Conservation (phyloP, 2,329 filamentous ascomycete genomes). For the Blastomyces percursus region DNA sequence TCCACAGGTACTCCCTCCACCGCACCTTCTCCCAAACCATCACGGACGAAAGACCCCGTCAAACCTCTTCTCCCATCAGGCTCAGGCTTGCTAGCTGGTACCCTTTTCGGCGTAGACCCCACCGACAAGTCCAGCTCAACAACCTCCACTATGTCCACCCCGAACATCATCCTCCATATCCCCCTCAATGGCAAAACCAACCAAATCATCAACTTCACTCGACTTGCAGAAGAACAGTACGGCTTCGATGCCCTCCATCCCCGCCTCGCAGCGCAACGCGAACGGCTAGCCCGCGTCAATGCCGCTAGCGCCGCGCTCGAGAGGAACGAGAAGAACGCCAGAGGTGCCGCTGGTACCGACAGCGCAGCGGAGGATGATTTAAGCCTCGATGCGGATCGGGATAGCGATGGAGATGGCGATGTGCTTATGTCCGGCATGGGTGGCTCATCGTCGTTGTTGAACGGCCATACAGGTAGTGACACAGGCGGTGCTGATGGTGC, state of each 20-base stretch:
- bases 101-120: constrained; percentile 46
- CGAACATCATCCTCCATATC: constrained; percentile 75
- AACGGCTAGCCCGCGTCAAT: constrained; percentile 76
- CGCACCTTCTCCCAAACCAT: constrained; percentile 45
- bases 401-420: constrained; percentile 43
- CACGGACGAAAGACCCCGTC: constrained; percentile 43
- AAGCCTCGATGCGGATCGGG: constrained; percentile 78
- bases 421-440: constrained; percentile 31
- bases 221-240: constrained; percentile 84
- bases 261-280: constrained; percentile 74
- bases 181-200: constrained; percentile 71
- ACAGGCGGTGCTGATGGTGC: neutral
- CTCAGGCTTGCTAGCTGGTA: constrained; percentile 53
- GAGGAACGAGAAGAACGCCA: constrained; percentile 56
- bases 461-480: constrained; percentile 50
- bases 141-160: constrained; percentile 38
- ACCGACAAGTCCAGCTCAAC: constrained; percentile 36
- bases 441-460: neutral
- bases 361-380: constrained; percentile 70
- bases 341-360: constrained; percentile 52
- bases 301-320: constrained; percentile 80
- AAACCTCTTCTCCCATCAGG: constrained; percentile 49
- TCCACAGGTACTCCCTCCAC: constrained; percentile 42
- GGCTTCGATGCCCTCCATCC: constrained; percentile 92
- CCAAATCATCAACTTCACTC: constrained; percentile 90